Percentiles rank a stretch among this genome's conserved stretches.
These are phyloP conservation scores for Apiotrichum domesticum DNA, from an alignment of 1,284 basidiomycete species.

Conservation along the genomic window DNA sequence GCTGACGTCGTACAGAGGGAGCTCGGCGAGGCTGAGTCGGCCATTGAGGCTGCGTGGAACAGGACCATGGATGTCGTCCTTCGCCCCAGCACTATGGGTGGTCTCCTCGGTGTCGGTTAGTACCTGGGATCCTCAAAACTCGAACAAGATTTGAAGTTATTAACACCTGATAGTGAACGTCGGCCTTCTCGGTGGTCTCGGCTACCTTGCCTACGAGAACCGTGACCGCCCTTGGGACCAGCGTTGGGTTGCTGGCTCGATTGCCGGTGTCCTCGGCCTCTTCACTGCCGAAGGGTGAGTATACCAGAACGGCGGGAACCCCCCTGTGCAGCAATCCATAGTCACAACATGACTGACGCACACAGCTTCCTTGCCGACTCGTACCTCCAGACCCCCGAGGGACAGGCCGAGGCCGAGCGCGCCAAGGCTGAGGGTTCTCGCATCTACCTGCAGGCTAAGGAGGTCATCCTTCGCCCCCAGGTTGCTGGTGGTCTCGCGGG, in stretches of 20 bases:
- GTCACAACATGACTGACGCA: constrained; percentile 6
- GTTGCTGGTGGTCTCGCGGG: constrained; percentile 66
- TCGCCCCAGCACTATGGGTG: constrained; percentile 64
- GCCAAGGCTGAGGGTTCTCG: constrained; percentile 60
- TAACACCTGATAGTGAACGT: constrained; percentile 56
- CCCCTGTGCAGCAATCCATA: too few species aligned
- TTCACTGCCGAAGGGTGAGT: constrained; percentile 56
- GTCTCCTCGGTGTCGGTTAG: constrained; percentile 63
- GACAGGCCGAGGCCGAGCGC: constrained; percentile 55
- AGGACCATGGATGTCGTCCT: constrained; percentile 58
- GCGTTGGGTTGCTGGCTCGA: constrained; percentile 54
- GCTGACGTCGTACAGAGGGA: constrained; percentile 28
- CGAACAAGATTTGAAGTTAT: constrained; percentile 23
- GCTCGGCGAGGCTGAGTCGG: constrained; percentile 54
- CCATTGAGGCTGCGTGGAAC: constrained; percentile 55
- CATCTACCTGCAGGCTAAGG: constrained; percentile 57
- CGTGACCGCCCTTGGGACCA: constrained; percentile 60
- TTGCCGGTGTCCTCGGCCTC: constrained; percentile 55
- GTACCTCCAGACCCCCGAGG: constrained; percentile 58
- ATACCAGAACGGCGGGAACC: neutral
- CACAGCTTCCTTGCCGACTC: constrained; percentile 56
- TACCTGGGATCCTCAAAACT: constrained; percentile 9
- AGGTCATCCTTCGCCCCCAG: constrained; percentile 61
- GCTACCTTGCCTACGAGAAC: constrained; percentile 62
- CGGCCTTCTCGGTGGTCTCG: constrained; percentile 59